Evolutionary conservation across 495 filamentous ascomycete genomes (phyloP).

Genomic region (Xylaria palmicola): DNA sequence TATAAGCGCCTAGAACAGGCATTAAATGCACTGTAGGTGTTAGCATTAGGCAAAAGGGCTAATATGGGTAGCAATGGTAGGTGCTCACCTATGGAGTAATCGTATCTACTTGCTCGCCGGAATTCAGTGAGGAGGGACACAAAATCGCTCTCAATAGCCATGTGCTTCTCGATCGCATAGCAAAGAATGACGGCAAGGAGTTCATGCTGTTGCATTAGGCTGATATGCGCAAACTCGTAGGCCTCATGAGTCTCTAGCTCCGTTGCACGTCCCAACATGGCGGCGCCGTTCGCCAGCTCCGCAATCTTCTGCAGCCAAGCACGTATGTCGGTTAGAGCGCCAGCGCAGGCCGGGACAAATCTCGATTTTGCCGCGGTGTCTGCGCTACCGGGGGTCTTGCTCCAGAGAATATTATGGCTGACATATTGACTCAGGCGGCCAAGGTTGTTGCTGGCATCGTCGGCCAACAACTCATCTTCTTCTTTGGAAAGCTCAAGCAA

Average conservation of each 20-base stretch:
- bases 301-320: conserved; percentile 66
- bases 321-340: conserved; percentile 70
- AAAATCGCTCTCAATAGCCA: conserved; percentile 70
- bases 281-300: conserved; percentile 68
- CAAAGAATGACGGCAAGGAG: conserved; percentile 73
- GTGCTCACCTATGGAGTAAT: conserved; percentile 26
- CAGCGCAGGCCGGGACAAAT: conserved; percentile 68
- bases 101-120: conserved; percentile 48
- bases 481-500: conserved; percentile 64
- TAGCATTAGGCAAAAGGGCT: neutral
- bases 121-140: conserved; percentile 62
- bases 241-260: conserved; percentile 70
- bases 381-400: conserved; percentile 25
- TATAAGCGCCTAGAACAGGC: conserved; percentile 70
- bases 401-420: conserved; percentile 38
- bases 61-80: neutral
- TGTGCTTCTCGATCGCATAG: conserved; percentile 71
- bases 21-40: conserved; percentile 69
- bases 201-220: conserved; percentile 83
- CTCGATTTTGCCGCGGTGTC: conserved; percentile 23
- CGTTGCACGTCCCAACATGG: conserved; percentile 62
- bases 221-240: conserved; percentile 67
- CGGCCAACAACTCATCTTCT: conserved; percentile 49
- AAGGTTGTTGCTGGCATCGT: conserved; percentile 38
- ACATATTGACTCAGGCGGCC: conserved; percentile 34